Conservation (phyloP, 2,329 filamentous ascomycete genomes). For the Clonostachys rosea region DNA sequence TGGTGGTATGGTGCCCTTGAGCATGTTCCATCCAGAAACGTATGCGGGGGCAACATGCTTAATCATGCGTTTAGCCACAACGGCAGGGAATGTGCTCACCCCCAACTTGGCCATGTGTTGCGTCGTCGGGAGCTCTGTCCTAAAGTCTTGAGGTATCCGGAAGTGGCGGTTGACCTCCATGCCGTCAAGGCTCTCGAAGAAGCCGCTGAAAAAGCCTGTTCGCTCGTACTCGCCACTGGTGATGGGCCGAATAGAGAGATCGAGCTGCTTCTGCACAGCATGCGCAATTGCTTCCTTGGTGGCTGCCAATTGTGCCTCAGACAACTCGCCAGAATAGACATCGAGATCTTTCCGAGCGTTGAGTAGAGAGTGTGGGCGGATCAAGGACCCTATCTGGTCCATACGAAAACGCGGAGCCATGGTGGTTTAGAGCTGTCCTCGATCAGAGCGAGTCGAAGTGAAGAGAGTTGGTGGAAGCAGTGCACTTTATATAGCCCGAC, state of each 20-base stretch:
- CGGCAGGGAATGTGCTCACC: conserved; percentile 30
- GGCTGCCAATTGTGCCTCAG: conserved; percentile 22
- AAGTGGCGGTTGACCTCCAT: conserved; percentile 9
- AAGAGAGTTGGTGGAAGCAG: too few relatives aligned
- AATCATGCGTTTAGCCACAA: conserved; percentile 36
- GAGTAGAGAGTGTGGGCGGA: conserved; percentile 58
- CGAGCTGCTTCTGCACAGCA: conserved; percentile 60
- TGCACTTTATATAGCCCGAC: too few relatives aligned
- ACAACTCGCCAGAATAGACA: conserved; percentile 30
- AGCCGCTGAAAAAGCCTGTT: conserved; percentile 42
- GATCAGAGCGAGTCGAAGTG: too few relatives aligned
- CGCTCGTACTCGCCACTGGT: conserved; percentile 66
- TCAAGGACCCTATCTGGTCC: conserved; percentile 68
- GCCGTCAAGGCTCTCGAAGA: conserved; percentile 39
- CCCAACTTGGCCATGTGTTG: conserved; percentile 28
- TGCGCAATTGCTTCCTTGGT: conserved; percentile 61
- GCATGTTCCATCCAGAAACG: conserved; percentile 34
- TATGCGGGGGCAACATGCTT: conserved; percentile 32
- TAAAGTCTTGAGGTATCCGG: conserved; percentile 4
- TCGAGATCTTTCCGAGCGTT: conserved; percentile 38
- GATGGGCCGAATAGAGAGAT: conserved; percentile 57
- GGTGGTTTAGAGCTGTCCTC: not conserved
- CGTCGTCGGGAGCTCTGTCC: conserved; percentile 22
- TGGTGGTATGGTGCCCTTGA: conserved; percentile 39
- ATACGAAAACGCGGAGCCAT: conserved; percentile 56